These are phyloP conservation scores for Aspergillus sp. DNA, from an alignment of 2,329 filamentous ascomycete species.

Conservation along the genomic window DNA sequence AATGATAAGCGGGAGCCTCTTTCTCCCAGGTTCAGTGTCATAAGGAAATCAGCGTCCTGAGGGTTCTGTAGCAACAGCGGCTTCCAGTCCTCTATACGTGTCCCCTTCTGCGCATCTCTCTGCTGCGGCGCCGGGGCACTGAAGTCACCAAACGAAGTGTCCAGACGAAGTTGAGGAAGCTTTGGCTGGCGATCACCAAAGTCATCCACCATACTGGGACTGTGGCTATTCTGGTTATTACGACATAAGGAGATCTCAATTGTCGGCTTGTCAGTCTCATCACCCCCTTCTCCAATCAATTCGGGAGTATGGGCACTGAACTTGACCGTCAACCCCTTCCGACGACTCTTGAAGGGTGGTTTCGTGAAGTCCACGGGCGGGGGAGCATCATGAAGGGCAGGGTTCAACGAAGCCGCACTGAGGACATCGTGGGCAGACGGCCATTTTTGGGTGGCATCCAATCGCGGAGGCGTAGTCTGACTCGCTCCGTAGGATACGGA, in stretches of 20 bases:
- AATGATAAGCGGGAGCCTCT: conserved; percentile 43
- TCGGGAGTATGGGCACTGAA: conserved; percentile 74
- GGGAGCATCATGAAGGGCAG: conserved; percentile 25
- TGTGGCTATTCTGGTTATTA: conserved; percentile 26
- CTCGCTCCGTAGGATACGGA: conserved; percentile 22
- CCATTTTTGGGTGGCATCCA: conserved; percentile 40
- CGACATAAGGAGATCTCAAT: conserved; percentile 66
- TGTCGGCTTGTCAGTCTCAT: conserved; percentile 74
- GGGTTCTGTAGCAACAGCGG: conserved; percentile 36
- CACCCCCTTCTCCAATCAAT: conserved; percentile 87
- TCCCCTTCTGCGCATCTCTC: conserved; percentile 15
- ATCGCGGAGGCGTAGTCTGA: conserved; percentile 36
- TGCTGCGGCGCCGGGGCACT: conserved; percentile 12
- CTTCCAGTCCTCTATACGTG: conserved; percentile 24
- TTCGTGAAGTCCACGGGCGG: conserved; percentile 21
- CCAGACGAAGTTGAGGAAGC: conserved; percentile 33
- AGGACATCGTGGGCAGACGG: conserved; percentile 34
- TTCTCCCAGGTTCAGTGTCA: conserved; percentile 30
- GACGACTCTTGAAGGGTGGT: conserved; percentile 42
- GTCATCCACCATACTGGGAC: conserved; percentile 15
- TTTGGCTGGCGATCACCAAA: conserved; percentile 26
- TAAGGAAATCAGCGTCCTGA: conserved; percentile 42
- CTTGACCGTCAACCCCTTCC: conserved; percentile 71
- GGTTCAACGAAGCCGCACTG: conserved; percentile 19
- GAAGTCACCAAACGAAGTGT: conserved; percentile 34